Conservation (phyloP, 2,329 filamentous ascomycete genomes). For the Dryadomyces quercus-mongolicae region DNA sequence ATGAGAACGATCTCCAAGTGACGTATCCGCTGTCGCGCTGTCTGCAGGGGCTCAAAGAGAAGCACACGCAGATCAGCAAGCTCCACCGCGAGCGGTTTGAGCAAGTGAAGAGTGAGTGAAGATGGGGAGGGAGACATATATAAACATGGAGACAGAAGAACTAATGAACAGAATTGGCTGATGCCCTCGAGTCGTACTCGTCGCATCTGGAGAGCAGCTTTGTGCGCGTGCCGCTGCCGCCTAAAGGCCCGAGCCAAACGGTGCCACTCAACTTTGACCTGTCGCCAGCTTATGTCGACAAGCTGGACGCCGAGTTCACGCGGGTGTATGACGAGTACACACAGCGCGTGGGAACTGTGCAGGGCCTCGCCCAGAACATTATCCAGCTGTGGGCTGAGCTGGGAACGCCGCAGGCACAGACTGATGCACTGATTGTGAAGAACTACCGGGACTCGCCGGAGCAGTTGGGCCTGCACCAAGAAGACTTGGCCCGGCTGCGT, state of each 20-base stretch:
- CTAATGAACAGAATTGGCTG: constrained; percentile 59
- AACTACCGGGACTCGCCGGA: constrained; percentile 84
- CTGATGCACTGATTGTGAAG: constrained; percentile 77
- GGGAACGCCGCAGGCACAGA: constrained; percentile 86
- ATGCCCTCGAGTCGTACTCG: constrained; percentile 90
- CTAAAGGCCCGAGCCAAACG: constrained; percentile 62
- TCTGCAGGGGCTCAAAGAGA: constrained; percentile 71
- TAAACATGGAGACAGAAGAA: not conserved
- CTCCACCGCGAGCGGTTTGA: constrained; percentile 86
- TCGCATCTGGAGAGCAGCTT: constrained; percentile 89
- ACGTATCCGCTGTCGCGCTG: constrained; percentile 77
- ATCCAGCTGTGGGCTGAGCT: constrained; percentile 94
- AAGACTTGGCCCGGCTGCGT: constrained; percentile 65
- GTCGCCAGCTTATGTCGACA: constrained; percentile 77
- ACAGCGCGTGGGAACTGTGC: constrained; percentile 64
- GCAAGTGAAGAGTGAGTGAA: constrained; percentile 83
- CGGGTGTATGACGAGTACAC: constrained; percentile 95
- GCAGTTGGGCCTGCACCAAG: constrained; percentile 82
- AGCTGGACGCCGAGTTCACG: constrained; percentile 82
- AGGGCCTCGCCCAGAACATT: constrained; percentile 66
- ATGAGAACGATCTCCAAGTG: constrained; percentile 54
- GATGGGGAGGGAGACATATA: no score
- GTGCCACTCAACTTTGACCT: constrained; percentile 80
- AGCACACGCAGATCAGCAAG: constrained; percentile 66
- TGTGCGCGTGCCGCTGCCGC: constrained; percentile 73